Percentiles rank a stretch among this genome's conserved stretches.
phyloP scores from a whole-genome alignment of 2,329 filamentous ascomycete genomes.

The Leptographium wingfieldii region DNA sequence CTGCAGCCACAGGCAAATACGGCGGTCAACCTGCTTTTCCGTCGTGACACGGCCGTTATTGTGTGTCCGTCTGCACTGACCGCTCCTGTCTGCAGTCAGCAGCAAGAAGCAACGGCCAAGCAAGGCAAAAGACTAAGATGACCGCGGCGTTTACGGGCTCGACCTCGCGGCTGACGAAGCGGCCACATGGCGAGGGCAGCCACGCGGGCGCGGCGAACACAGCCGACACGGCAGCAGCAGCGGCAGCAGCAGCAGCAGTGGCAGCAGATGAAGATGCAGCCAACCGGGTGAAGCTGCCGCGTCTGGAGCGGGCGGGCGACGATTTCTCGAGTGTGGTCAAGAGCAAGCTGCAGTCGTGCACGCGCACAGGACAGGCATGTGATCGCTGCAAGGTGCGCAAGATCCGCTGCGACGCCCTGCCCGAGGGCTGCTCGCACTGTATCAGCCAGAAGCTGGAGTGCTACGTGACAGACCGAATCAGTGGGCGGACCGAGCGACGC shows the following conservation, averaged over 20 bases:
- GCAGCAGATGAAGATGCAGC: neutral
- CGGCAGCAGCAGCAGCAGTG: neutral
- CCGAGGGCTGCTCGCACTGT: constrained; percentile 74
- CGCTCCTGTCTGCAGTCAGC: neutral
- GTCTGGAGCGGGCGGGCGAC: constrained; percentile 33
- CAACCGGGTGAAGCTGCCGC: constrained; percentile 29
- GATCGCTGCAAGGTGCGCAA: constrained; percentile 83
- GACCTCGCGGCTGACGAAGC: neutral
- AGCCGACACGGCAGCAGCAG: neutral
- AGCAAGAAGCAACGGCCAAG: neutral
- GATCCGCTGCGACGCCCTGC: constrained; percentile 72
- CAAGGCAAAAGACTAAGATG: neutral
- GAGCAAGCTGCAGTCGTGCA: constrained; percentile 41
- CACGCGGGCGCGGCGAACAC: no score
- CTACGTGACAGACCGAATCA: constrained; percentile 77
- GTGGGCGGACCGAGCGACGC: constrained; percentile 63
- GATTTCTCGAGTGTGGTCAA: constrained; percentile 45
- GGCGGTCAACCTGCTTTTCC: neutral
- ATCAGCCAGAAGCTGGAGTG: constrained; percentile 64
- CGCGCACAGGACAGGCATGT: constrained; percentile 70
- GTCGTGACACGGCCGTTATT: neutral
- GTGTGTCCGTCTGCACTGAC: neutral
- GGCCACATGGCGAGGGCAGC: neutral
- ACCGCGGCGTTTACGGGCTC: neutral
- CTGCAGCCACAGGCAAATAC: neutral